These are phyloP conservation scores for Colletotrichum aenigma DNA, from an alignment of 2,329 filamentous ascomycete species.

Conservation along the genomic window DNA sequence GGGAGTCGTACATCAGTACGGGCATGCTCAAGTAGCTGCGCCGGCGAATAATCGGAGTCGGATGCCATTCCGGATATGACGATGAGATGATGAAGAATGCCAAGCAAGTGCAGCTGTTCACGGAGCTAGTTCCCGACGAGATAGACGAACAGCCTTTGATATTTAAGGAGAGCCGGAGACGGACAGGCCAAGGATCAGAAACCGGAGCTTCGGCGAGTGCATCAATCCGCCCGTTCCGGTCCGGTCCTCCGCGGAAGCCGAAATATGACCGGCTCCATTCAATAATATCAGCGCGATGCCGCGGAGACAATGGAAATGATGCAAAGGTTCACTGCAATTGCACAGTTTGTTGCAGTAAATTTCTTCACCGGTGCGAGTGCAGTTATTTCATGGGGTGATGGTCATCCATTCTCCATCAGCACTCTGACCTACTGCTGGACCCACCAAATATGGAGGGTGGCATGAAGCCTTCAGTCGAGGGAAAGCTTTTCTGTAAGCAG, in stretches of 20 bases:
- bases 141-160: neutral
- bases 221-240: neutral
- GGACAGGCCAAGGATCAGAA: neutral
- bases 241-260: neutral
- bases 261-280: neutral
- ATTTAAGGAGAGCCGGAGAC: neutral
- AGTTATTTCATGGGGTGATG: neutral
- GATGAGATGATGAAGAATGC: neutral
- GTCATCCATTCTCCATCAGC: neutral
- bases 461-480: neutral
- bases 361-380: neutral
- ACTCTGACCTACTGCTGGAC: neutral
- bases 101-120: neutral
- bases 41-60: neutral
- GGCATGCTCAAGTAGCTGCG: neutral
- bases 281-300: neutral
- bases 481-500: too few relatives aligned
- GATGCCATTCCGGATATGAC: neutral
- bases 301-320: neutral
- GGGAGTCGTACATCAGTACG: neutral
- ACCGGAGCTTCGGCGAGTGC: neutral
- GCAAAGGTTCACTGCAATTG: neutral
- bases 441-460: neutral
- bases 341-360: fast-evolving
- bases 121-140: neutral